Base-by-base conservation (phyloP, 768 basidiomycete species). In the Amanita pseudoporphyria region DNA sequence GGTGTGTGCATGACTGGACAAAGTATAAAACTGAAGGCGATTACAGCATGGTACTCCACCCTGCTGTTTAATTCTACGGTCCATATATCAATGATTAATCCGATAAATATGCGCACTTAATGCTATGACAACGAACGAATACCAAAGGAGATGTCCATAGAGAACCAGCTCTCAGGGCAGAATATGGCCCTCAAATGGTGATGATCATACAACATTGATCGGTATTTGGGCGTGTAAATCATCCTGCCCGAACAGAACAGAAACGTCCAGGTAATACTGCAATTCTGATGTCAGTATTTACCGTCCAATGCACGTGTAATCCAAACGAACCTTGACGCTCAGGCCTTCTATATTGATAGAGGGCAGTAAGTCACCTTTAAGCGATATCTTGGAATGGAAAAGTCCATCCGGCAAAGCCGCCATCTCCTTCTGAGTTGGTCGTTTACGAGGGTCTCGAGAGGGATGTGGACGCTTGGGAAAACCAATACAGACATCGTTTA, bases 191-290 rank as follows among this genome's bases (percentile, higher is more conserved):
- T n/a, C n/a, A n/a, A n/a, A 1, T 41, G 18, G 24, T 12, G 28
- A 19, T 12, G 41, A 13, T 47, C 24, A 48, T 24, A 48, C 16
- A 10, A 50, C 19, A 7, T 71, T 73, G 38, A 87, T 67, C 4
- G 82, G 83, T 50, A 86, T 66, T 26, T 81, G 73, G 26, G 77
- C 80, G 52, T 78, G 73, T 41, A 79, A 62, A 52, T 78, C 74
- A 56, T 85, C 81, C 56, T 79, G 76, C 14, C 78, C 78, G 35
- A 82, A 67, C 38, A 81, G 64, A 35, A 87, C 83, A 44, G 81
- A 81, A 28, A 84, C 71, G 51, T 86, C 82, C 49, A 87, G 65
- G 60, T 84, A 86, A 64, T 86, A 86, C 85, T 87, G 57, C 5
- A 9, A 54, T 33, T 22, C 38, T 32, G 46, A 46, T 14, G 26